Percentiles rank a stretch among this genome's conserved stretches.
phyloP scores from a whole-genome alignment of 768 basidiomycete genomes.

The Sporobolomyces pararoseus region DNA sequence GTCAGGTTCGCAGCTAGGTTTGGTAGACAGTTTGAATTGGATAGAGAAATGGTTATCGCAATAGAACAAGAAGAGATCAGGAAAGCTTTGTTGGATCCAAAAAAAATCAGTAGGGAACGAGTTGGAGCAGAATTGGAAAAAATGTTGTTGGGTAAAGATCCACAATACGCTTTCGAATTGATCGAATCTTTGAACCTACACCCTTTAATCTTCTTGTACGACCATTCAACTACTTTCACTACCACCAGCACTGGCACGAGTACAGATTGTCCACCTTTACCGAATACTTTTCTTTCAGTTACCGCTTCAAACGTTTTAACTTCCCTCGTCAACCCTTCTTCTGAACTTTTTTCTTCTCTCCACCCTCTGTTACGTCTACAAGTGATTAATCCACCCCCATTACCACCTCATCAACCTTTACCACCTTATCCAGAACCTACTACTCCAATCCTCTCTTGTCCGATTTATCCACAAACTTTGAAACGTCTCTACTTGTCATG shows the following conservation, averaged over 20 bases:
- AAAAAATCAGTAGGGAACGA: conserved; percentile 84
- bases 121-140: conserved; percentile 88
- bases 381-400: conserved; percentile 3
- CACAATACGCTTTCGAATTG: conserved; percentile 67
- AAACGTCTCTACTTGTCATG: conserved; percentile 74
- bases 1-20: conserved; percentile 87
- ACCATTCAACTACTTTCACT: conserved; percentile 1
- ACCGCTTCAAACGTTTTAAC: conserved; percentile 52
- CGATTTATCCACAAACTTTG: conserved; percentile 51
- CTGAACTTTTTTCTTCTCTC: conserved; percentile 9
- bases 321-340: conserved; percentile 47
- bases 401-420: conserved; percentile 1
- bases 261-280: not conserved
- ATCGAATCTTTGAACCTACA: conserved; percentile 72
- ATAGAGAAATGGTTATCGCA: conserved; percentile 59
- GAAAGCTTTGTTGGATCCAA: conserved; percentile 52
- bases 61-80: conserved; percentile 42
- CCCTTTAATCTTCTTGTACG: conserved; percentile 49
- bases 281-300: conserved; percentile 52
- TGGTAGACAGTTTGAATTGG: conserved; percentile 64
- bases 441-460: conserved; percentile 18
- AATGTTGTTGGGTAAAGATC: conserved; percentile 82
- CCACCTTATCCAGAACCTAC: conserved; percentile 20
- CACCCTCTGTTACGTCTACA: conserved; percentile 22
- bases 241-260: conserved; percentile 48